Base-by-base conservation (phyloP, 306 rosid species). In the Rosa multiflora region DNA sequence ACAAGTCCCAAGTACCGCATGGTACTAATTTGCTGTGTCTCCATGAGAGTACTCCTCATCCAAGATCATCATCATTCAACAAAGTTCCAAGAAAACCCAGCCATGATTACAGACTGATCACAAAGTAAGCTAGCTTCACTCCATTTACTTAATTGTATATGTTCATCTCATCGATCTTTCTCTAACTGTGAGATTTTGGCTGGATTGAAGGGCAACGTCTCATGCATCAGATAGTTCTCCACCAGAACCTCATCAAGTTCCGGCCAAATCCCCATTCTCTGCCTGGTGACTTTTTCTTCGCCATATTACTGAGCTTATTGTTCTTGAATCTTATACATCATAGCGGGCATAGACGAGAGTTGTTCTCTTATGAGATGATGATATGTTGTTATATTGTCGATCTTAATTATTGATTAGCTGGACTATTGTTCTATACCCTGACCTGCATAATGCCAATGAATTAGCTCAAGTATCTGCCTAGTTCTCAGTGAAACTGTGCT, bases 201-300 rank as follows among this genome's bases (percentile, higher is more conserved):
- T 61, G 58, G 78, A 46, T 5, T 59, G 39, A 75, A 61, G 78
- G 58, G 46, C n/a, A 20, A 10, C 70, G n/a, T 63, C 43, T 17
- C 78, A 17, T 6, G 29, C 70, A 12, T 20, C 77, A 4, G 71
- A 62, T 44, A 75, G 52, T 17, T 75, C 71, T 29, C 37, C 18
- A 62, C 61, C 59, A 62, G 61, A 62, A 10, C 46, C 61, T 76
- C 61, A 76, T 76, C 72, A 76, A 76, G 18, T 3, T 32, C 59
- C 71, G 35, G 43, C 66, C 44, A 9, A 75, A 13, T 56, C 67
- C 14, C 40, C 70, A 42, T 21, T 8, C 64, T 43, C 71, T 62
- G 13, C 59, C 6, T 62, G 72, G 79, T 62, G 7, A 15, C 56
- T 1, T 43, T 43, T 26, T 15, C 32, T 17, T 56, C 3, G 35